phyloP scores from a whole-genome alignment of 2,329 filamentous ascomycete genomes.

The Colletotrichum higginsianum region DNA sequence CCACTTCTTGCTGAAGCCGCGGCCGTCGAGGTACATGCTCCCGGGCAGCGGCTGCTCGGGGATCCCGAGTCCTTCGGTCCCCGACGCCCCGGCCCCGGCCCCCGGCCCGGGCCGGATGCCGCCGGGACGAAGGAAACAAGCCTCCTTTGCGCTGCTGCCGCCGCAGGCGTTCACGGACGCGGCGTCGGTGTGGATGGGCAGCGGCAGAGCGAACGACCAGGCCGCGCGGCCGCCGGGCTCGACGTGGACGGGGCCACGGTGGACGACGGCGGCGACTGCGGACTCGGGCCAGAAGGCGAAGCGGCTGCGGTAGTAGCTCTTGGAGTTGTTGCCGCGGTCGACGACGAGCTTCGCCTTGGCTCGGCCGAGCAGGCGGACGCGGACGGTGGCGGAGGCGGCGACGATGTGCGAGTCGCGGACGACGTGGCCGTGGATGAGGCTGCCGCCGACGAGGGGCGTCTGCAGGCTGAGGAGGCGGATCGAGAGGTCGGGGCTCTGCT shows the following conservation, averaged over 20 bases:
- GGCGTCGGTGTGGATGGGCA: constrained; percentile 45
- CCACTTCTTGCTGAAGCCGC: constrained; percentile 29
- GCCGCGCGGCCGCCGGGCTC: constrained; percentile 8
- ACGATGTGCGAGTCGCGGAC: constrained; percentile 44
- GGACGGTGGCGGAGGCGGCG: constrained; percentile 44
- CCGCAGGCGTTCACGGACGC: neutral
- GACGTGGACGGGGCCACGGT: constrained; percentile 48
- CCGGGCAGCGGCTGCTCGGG: constrained; percentile 42
- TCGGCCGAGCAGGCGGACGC: constrained; percentile 46
- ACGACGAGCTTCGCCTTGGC: constrained; percentile 47
- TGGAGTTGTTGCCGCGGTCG: constrained; percentile 32
- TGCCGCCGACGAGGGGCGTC: constrained; percentile 43
- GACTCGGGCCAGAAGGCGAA: constrained; percentile 46
- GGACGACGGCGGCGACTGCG: constrained; percentile 40
- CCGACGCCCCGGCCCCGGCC: neutral
- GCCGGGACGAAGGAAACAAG: constrained; percentile 42
- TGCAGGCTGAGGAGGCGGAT: constrained; percentile 16
- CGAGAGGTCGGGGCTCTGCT: constrained; percentile 7
- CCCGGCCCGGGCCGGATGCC: neutral
- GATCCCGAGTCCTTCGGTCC: constrained; percentile 3
- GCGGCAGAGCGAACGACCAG: constrained; percentile 50
- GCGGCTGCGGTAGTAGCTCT: constrained; percentile 44
- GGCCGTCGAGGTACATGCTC: constrained; percentile 27
- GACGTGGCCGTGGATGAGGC: constrained; percentile 48
- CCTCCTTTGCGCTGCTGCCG: constrained; percentile 8